phyloP scores from a whole-genome alignment of 2,329 filamentous ascomycete genomes.

The Penicillium sp. region DNA sequence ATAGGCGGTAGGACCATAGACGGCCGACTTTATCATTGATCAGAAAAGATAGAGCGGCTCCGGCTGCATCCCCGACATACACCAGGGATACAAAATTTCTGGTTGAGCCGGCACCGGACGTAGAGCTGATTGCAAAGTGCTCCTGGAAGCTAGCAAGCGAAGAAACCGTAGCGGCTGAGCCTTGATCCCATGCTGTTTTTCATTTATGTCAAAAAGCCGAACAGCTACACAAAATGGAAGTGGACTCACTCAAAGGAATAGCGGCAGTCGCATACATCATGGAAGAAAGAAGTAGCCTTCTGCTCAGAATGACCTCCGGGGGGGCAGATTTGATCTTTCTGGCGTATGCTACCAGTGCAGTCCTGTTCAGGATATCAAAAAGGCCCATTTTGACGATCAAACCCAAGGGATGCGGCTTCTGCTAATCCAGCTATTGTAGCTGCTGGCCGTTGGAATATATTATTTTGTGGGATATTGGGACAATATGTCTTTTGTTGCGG shows the following conservation, averaged over 20 bases:
- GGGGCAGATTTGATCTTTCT: slow-evolving; percentile 16
- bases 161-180: slow-evolving; percentile 35
- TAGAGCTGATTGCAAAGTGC: slow-evolving; percentile 39
- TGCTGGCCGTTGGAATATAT: too few species aligned
- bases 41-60: slow-evolving; percentile 42
- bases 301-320: slow-evolving; percentile 13
- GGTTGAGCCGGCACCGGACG: slow-evolving; percentile 31
- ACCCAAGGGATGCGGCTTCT: not conserved
- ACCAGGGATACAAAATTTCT: slow-evolving; percentile 45
- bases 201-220: not conserved
- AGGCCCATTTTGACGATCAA: not conserved
- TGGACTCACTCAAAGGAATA: slow-evolving; percentile 24
- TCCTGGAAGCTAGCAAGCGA: slow-evolving; percentile 42
- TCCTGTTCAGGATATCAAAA: not conserved
- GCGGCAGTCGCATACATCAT: slow-evolving; percentile 14
- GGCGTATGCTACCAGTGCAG: not conserved
- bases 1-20: slow-evolving; percentile 46
- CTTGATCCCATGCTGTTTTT: slow-evolving; percentile 39
- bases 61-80: slow-evolving; percentile 37
- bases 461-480: too few species aligned
- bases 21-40: slow-evolving; percentile 47
- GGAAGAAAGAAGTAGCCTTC: slow-evolving; percentile 7
- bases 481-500: too few species aligned
- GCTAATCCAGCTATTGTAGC: too few species aligned
- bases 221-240: not conserved